phyloP scores from a whole-genome alignment of 208 protist genomes.

The Phytomonas francai region DNA sequence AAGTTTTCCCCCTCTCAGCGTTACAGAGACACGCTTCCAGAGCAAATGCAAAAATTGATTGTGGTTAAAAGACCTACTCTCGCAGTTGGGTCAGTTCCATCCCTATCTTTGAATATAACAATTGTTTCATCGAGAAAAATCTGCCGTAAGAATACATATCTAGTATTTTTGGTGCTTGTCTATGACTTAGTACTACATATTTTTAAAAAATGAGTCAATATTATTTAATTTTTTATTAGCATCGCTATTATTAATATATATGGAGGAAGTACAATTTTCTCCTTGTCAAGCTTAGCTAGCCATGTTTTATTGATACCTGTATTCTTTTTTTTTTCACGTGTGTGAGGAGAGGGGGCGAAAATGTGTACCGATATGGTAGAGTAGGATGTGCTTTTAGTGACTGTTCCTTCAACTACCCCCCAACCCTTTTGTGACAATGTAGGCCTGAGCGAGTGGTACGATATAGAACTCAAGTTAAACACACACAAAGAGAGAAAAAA shows the following conservation, averaged over 20 bases:
- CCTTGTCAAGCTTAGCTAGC: no score
- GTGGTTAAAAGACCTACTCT: background rate
- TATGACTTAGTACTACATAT: no score
- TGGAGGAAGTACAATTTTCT: no score
- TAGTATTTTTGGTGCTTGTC: no score
- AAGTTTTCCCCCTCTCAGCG: background rate
- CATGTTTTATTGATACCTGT: no score
- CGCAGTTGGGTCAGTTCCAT: background rate
- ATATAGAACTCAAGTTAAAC: background rate
- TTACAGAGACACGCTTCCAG: background rate
- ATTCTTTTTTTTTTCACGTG: no score
- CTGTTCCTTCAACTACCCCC: background rate
- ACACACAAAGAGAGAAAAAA: constrained; percentile 3
- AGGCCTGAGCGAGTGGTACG: background rate
- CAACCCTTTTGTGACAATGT: background rate
- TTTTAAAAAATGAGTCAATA: no score
- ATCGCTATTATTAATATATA: no score
- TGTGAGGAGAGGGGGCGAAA: no score
- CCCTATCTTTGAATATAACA: background rate
- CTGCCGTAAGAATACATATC: background rate
- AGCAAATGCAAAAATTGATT: background rate
- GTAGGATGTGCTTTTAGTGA: background rate
- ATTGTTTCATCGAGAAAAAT: background rate
- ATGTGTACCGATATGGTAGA: background rate
- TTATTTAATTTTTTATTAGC: no score